These are phyloP conservation scores for Clarireedia paspali DNA, from an alignment of 2,329 filamentous ascomycete genomes.

Conservation along the genomic window DNA sequence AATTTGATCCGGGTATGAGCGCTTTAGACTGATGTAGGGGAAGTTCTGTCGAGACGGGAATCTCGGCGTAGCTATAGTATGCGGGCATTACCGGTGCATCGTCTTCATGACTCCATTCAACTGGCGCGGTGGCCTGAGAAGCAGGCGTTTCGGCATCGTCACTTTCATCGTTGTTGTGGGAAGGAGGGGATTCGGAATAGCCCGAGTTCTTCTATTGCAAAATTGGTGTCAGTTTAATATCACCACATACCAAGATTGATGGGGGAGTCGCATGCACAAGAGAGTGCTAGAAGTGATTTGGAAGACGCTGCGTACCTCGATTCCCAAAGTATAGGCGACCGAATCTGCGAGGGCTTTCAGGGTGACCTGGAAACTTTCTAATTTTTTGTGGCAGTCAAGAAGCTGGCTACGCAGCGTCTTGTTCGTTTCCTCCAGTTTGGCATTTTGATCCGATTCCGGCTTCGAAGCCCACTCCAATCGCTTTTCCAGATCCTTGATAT, in stretches of 20 bases:
- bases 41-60: neutral
- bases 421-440: conserved; percentile 5
- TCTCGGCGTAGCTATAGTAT: neutral
- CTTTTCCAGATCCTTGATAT: conserved; percentile 7
- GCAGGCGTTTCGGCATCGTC: neutral
- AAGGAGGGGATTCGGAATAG: neutral
- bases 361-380: conserved; percentile 7
- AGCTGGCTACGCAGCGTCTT: neutral
- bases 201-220: neutral
- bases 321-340: conserved; percentile 4
- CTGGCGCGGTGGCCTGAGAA: neutral
- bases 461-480: conserved; percentile 7
- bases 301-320: neutral
- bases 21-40: neutral
- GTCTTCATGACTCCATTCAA: neutral
- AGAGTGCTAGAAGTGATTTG: no score
- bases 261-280: neutral
- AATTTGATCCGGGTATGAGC: neutral
- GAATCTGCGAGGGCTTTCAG: conserved; percentile 4
- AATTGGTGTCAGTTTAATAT: neutral
- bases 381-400: conserved; percentile 7
- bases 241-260: neutral
- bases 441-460: conserved; percentile 6
- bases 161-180: neutral
- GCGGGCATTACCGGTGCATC: neutral